Evolutionary conservation across 176 grass and related monocot species (phyloP).

Genomic region (Zea mays): Zm-B73-REFERENCE-NAM-5.0 NC_050100.1:58649001-58649500

Average conservation of each 20-base stretch:
- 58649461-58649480: slow-evolving; percentile 89
- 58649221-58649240: background rate
- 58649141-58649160: slow-evolving; percentile 41
- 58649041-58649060: background rate
- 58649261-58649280: slow-evolving; percentile 91
- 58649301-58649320: slow-evolving; percentile 84
- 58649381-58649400: background rate
- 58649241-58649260: slow-evolving; percentile 64
- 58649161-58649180: slow-evolving; percentile 23
- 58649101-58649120: slow-evolving; percentile 93
- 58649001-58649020: slow-evolving; percentile 4
- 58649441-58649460: slow-evolving; percentile 90
- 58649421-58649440: slow-evolving; percentile 30
- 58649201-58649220: background rate
- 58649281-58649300: slow-evolving; percentile 92
- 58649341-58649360: slow-evolving; percentile 4
- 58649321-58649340: slow-evolving; percentile 75
- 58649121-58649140: slow-evolving; percentile 98
- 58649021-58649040: background rate
- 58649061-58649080: slow-evolving; percentile 61
- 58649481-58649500: slow-evolving; percentile 90
- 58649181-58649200: background rate
- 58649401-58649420: too few species aligned
- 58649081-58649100: slow-evolving; percentile 91
- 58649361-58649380: background rate